Evolutionary conservation across 2,329 filamentous ascomycete species (phyloP), one percentile per base, ranked within the genome.

Genomic region (Onygenales sp.): DNA sequence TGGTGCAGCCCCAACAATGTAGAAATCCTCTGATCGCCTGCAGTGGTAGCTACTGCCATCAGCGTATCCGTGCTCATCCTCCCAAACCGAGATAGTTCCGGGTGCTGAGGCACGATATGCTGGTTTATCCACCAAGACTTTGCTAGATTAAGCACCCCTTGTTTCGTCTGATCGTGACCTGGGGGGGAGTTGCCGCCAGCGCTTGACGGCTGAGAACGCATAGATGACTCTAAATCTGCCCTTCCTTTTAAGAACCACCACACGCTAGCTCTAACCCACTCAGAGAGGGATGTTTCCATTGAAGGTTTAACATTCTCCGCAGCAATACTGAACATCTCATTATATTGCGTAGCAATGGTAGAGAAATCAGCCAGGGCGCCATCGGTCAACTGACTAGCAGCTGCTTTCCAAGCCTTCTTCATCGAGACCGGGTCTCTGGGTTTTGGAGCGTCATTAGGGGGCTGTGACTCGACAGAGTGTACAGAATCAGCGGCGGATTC

Each of bases 241-340:
- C 90, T 84, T 17, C 90, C 91, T 60, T 82, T 86, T 45, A 95
- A 66, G 63, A 95, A 94, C 91, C 91, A 96, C 91, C 91, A 96
- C 0, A 88, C 74, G 3, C 83, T 84, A 27, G 84, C 85, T 54
- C 87, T 80, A 8, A 86, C 76, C 73, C 91, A 85, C 55, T 89
- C 82, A 46, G 78, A 75, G 0, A 85, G 76, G 0, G 82, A 74
- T 50, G 81, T 85, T 33, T 79, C 77, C 53, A 81, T 76, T 4
- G 90, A 66, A 0, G 87, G 83, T 57, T 81, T 83, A 33, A 85
- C 76, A 35, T 84, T 80, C 66, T 95, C 88, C 0, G 89, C 85
- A 54, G 91, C 87, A 43, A 92, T 70, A 39, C 83, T 78, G 64
- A 95, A 94, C 2, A 93, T 76, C 58, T 86, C 83, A 57, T 82